Evolutionary conservation across 345 rosid species (phyloP), one percentile per base, ranked within the genome.

Genomic region (Arabis alpina): DNA sequence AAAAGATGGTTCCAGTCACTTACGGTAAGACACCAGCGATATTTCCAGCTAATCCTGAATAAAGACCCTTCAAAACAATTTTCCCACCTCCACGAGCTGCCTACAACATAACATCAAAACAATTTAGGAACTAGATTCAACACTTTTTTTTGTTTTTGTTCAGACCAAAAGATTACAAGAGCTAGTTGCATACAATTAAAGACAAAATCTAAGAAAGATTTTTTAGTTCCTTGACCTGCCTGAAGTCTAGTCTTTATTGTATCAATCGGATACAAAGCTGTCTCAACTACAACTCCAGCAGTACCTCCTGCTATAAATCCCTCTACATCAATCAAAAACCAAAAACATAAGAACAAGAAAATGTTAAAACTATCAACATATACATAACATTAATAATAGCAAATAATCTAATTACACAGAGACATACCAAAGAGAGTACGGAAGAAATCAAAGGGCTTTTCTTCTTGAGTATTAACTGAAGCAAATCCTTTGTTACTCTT

Each of bases 31-130:
- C 99, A 28, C 99, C 98, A 66, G 85, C 95, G 63, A 94, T 76
- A 74, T 94, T 94, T 75, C 96, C 98, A 53, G 87, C 83, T 79
- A 94, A 80, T 77, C 99, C 99, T 68, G 99, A 94, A 82, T 94
- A 94, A 64, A 94, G 89, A 75, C 96, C 99, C 81, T 83, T 88
- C 70, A 82, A 79, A 51, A 71, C 74, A 78, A 94, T 91, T 77
- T 89, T 81, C 6, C 89, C 96, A 77, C 95, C 95, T 58, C 96
- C 97, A 54, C 78, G 93, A 82, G 80, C 96, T 50, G 86, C 98
- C 98, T 91, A 74, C 34, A 70, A 24, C 34, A 62, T 42, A 61
- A 27, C 27, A 15, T 42, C 10, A 61, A 42, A 23, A 4, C 5
- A 54, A 34, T 24, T 56, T 27, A 58, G 57, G 57, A 47, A 43